These are phyloP conservation scores for Botrytis hyacinthi DNA, from an alignment of 2,329 filamentous ascomycete genomes.

Conservation along the genomic window DNA sequence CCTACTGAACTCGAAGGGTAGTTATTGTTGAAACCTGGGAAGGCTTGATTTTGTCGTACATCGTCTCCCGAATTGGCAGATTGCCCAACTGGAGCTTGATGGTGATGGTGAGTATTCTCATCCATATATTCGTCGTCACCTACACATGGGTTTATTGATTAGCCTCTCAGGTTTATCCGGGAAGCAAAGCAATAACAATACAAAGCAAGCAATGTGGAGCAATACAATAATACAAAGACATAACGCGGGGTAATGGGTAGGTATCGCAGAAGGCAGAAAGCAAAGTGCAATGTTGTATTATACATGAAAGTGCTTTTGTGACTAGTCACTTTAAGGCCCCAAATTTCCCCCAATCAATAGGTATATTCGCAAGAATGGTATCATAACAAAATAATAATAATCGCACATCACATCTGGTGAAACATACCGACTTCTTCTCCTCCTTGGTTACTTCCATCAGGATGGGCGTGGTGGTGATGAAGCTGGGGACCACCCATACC, in stretches of 20 bases:
- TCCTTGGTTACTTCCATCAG: conserved; percentile 64
- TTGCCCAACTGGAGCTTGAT: conserved; percentile 57
- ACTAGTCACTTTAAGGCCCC: conserved; percentile 27
- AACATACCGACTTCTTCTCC: conserved; percentile 96
- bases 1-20: conserved; percentile 60
- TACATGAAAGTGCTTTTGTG: conserved; percentile 38
- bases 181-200: conserved; percentile 30
- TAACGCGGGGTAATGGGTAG: conserved; percentile 33
- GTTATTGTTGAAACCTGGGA: conserved; percentile 63
- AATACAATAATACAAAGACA: conserved; percentile 36
- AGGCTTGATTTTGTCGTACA: conserved; percentile 71
- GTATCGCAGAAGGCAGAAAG: conserved; percentile 34
- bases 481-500: conserved; percentile 62
- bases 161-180: conserved; percentile 38
- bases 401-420: conserved; percentile 64
- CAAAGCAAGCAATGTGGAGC: conserved; percentile 24
- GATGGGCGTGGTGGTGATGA: conserved; percentile 71
- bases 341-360: conserved; percentile 27
- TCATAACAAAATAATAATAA: conserved; percentile 38
- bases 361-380: conserved; percentile 37
- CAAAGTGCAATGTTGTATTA: conserved; percentile 40
- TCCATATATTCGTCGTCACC: conserved; percentile 63
- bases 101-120: conserved; percentile 65
- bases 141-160: conserved; percentile 40
- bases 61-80: conserved; percentile 57